Evolutionary conservation across 1,284 basidiomycete species (phyloP), one percentile per base, ranked within the genome.

Genomic region (Filobasidium uniguttulatum): DNA sequence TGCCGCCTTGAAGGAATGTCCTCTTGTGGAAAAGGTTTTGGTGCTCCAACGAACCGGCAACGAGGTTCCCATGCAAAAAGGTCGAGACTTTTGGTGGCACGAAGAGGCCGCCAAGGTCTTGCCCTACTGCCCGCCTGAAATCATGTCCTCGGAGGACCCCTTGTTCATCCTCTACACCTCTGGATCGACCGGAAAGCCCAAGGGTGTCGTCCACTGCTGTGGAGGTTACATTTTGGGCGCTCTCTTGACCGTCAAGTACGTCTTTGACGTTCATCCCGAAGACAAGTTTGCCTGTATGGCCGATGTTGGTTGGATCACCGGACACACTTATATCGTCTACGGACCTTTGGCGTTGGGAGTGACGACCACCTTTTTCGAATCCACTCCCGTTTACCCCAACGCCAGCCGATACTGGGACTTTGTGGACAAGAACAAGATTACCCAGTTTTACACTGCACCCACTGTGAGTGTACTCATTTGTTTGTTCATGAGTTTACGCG

Each of bases 261-360:
- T 96, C 56, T 98, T 97, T 62, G 94, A 98, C 66, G 80, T 96
- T 26, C 94, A 98, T 69, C 79, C 82, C 14, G 85, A 83, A 49
- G 84, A 91, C 72, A 80, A 76, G 59, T 97, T 93, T 67, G 93
- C 85, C 5, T 98, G 94, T 75, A 93, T 97, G 91, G 93, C 93
- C 56, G 93, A 98, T 66, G 79, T 98, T 51, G 93, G 93, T 61
- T 98, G 93, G 93, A 96, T 98, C 71, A 98, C 93, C 3, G 93
- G 93, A 33, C 93, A 97, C 74, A 87, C 87, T 10, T 90, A 97
- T 74, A 97, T 97, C 66, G 78, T 97, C 58, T 98, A 97, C 70
- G 93, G 94, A 20, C 94, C 94, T 4, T 79, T 97, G 53, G 75
- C 79, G 53, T 61, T 55, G 66, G 93, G 93, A 56, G 83, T 89